Evolutionary conservation across 169 alveolate species (phyloP).

Genomic region (Eimeria praecox): DNA sequence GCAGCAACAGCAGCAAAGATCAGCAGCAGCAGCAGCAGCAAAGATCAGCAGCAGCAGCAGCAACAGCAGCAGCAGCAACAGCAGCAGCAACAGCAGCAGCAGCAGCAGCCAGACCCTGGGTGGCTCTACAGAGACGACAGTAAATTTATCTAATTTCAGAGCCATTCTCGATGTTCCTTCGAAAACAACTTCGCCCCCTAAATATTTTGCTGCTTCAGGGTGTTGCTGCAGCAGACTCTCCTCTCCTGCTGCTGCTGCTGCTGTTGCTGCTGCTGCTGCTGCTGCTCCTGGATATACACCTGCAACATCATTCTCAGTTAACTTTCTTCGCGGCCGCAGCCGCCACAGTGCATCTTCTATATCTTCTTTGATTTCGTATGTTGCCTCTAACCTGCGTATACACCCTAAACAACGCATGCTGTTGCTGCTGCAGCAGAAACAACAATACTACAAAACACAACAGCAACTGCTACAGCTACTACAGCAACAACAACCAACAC

Average conservation of each 20-base stretch:
- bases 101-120: slow-evolving; percentile 32
- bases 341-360: slow-evolving; percentile 85
- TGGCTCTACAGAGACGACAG: slow-evolving; percentile 75
- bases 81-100: slow-evolving; percentile 35
- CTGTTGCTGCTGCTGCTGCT: not conserved
- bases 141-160: slow-evolving; percentile 58
- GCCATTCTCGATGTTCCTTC: slow-evolving; percentile 82
- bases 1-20: not conserved
- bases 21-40: not conserved
- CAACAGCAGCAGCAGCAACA: slow-evolving; percentile 40
- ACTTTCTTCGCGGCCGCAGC: slow-evolving; percentile 51
- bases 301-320: slow-evolving; percentile 45
- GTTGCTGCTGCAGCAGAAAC: no score
- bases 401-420: no score
- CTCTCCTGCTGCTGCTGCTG: slow-evolving; percentile 41
- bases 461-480: not conserved
- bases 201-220: slow-evolving; percentile 1
- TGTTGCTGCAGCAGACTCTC: slow-evolving; percentile 23
- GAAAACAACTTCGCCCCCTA: slow-evolving; percentile 68
- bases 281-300: slow-evolving; percentile 16
- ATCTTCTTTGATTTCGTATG: slow-evolving; percentile 93
- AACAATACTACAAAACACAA: no score
- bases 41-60: not conserved
- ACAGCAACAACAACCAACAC: not conserved
- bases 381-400: slow-evolving; percentile 88